Conservation (phyloP, 805 yeast genomes). For the Starmerella sp. region DNA sequence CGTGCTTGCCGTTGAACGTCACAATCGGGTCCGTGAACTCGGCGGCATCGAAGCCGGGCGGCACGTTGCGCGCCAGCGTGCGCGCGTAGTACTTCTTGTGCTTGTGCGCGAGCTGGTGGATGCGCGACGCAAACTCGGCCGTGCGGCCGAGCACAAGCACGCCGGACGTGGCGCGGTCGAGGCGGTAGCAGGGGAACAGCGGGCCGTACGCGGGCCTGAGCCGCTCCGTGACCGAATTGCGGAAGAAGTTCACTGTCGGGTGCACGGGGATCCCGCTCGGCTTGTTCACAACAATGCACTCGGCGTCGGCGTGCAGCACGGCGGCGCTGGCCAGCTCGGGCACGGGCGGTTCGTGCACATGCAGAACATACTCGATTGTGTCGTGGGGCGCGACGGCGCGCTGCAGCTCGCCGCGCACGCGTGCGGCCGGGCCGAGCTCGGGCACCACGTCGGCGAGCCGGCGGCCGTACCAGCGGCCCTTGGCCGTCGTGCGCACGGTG, state of each 20-base stretch:
- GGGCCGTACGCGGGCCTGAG: slow-evolving; percentile 14
- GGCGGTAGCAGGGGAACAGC: slow-evolving; percentile 23
- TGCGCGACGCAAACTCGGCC: slow-evolving; percentile 9
- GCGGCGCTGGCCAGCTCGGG: slow-evolving; percentile 36
- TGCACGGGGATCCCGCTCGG: slow-evolving; percentile 94
- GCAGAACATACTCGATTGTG: slow-evolving; percentile 62
- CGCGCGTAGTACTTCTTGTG: slow-evolving; percentile 18
- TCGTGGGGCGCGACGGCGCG: slow-evolving; percentile 63
- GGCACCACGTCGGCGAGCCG: slow-evolving; percentile 10
- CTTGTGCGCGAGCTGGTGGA: slow-evolving; percentile 1
- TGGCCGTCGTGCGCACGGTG: slow-evolving; percentile 17
- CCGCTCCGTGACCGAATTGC: slow-evolving; percentile 35
- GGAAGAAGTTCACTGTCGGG: slow-evolving; percentile 76
- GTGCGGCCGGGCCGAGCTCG: slow-evolving; percentile 19
- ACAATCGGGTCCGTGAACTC: slow-evolving; percentile 15
- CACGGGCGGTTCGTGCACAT: slow-evolving; percentile 85
- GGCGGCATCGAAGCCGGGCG: not conserved
- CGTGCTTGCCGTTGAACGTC: slow-evolving; percentile 22
- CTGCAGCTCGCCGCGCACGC: slow-evolving; percentile 12
- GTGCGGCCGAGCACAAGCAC: slow-evolving; percentile 20
- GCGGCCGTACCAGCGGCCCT: slow-evolving; percentile 24
- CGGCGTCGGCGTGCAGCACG: slow-evolving; percentile 57
- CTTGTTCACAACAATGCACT: slow-evolving; percentile 70
- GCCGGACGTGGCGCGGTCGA: slow-evolving; percentile 25
- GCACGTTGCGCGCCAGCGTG: slow-evolving; percentile 3